Evolutionary conservation across 2,329 filamentous ascomycete genomes (phyloP), one percentile per base, ranked within the genome.

Genomic region (Rhexocercosporidium sp.): DNA sequence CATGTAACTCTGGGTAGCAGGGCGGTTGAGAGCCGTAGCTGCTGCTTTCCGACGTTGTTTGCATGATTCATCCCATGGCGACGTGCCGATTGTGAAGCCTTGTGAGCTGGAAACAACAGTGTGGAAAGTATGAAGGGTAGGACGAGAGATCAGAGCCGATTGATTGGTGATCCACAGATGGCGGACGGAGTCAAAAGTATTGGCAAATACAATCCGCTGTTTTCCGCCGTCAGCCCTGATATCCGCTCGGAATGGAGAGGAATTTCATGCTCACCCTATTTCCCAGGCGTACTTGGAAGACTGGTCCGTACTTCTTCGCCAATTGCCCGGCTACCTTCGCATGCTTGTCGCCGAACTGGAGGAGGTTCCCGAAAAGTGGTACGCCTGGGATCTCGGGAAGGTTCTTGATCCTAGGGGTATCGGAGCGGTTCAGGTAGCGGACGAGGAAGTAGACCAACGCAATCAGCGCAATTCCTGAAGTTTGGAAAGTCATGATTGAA

Each of bases 11-110:
- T 93, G 90, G 1, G 92, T 87, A 0, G 92, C 89, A 0, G 92
- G 91, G 0, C 90, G 85, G 77, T 94, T 94, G 25, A 95, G 83
- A 0, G 92, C 92, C 0, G 92, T 93, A 3, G 90, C 92, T 1
- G 92, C 92, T 0, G 91, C 92, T 81, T 93, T 94, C 69, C 92
- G 87, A 11, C 92, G 86, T 27, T 84, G 82, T 78, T 94, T 95
- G 80, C 91, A 93, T 1, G 89, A 92, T 60, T 93, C 92, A 69
- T 94, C 91, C 90, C 92, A 96, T 0, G 92, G 92, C 0, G 91
- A 94, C 0, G 92, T 93, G 1, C 92, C 92, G 68, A 96, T 93
- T 0, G 92, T 95, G 78, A 93, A 92, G 6, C 92, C 92, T 72
- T 93, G 90, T 0, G 90, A 92, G 39, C 84, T 88, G 1, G 91